Evolutionary conservation across 2,329 filamentous ascomycete species (phyloP), one percentile per base, ranked within the genome.

Genomic region (Paramyrothecium roridum): DNA sequence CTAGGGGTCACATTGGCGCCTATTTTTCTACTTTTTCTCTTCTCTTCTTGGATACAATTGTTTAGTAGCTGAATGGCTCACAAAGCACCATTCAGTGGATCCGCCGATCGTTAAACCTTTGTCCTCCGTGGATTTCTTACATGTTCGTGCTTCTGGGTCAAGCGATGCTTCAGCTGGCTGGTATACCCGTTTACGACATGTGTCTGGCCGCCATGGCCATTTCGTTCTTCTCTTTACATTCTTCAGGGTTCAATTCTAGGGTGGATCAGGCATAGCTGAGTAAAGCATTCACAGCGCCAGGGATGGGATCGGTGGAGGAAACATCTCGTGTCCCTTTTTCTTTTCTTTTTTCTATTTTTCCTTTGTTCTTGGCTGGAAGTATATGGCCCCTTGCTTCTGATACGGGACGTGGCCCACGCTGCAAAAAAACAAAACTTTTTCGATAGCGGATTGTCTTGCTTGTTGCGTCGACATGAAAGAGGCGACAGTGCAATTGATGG

Each of bases 1-100:
- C 47, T 46, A 22, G 33, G 34, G n/a, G 37, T 50, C 26, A 30
- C 26, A 16, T 48, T 54, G 53, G 22, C 37, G 22, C 34, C 33
- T 34, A 40, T 16, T 43, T 52, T 6, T 43, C 13, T 30, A 19
- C 26, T 33, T 53, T 54, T 19, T 50, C 47, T 48, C 40, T 47
- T 13, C 20, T 34, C 64, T 63, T 63, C 58, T 61, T 61, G 62
- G 62, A 63, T 66, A 59, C 58, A 52, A 52, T 61, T 63, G 52
- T 62, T 65, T 66, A 65, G 66, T 65, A 65, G 61, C 63, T 65
- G 61, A 53, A 59, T 56, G 57, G 61, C 60, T 55, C 56, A 57
- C 57, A 58, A 59, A 60, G 57, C 58, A 61, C 60, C 59, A 51
- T 51, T 52, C 56, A 57, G 61, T 60, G 62, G 55, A 64, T 59